These are phyloP conservation scores for Eucalyptus tenuipes DNA, from an alignment of 345 rosid species.

Conservation along the genomic window DNA sequence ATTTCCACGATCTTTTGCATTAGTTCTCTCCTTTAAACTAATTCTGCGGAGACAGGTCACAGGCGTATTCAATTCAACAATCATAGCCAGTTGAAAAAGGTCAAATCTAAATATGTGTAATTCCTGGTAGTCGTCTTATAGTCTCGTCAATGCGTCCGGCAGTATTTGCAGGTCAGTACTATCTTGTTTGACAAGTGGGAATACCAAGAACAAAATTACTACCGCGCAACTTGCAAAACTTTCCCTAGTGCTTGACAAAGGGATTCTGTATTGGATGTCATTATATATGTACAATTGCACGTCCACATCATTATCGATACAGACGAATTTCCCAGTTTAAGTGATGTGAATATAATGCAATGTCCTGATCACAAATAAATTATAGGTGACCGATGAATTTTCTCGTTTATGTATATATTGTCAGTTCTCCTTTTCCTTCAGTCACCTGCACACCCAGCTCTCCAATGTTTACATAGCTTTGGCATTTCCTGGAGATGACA, in stretches of 20 bases:
- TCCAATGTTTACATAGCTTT: not conserved
- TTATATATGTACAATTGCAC: not conserved
- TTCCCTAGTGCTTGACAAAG: not conserved
- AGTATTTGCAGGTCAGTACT: not conserved
- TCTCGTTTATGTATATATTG: not conserved
- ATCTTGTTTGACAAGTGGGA: not conserved
- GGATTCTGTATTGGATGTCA: not conserved
- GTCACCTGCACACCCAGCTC: not conserved
- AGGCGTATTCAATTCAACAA: not conserved
- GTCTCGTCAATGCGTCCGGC: not conserved
- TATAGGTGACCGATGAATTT: not conserved
- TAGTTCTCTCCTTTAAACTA: not conserved
- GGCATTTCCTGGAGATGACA: not conserved
- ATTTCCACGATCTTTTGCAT: not conserved
- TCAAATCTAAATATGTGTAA: not conserved
- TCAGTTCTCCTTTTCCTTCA: not conserved
- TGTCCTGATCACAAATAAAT: not conserved
- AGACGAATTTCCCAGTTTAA: not conserved
- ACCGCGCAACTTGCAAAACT: not conserved
- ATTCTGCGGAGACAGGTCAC: not conserved
- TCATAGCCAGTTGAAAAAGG: not conserved
- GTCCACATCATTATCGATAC: not conserved
- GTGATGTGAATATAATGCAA: not conserved
- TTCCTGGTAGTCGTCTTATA: not conserved
- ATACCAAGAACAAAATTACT: not conserved